phyloP scores from a whole-genome alignment of 1,284 basidiomycete genomes.

The Testicularia cyperi region DNA sequence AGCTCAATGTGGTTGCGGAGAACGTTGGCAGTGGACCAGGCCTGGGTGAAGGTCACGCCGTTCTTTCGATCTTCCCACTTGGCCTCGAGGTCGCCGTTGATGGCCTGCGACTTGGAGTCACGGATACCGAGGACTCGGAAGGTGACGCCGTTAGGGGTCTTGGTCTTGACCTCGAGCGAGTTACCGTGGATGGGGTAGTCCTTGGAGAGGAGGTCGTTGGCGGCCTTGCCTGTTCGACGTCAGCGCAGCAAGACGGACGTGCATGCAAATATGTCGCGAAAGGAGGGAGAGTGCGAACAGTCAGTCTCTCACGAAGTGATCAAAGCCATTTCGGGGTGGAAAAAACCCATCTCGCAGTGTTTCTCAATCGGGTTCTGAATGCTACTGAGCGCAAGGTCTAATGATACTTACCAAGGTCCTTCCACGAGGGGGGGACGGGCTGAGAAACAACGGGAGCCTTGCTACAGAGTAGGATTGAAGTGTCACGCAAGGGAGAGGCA shows the following conservation, averaged over 20 bases:
- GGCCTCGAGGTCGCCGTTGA: conserved; percentile 60
- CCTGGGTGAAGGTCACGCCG: conserved; percentile 62
- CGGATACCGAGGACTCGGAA: conserved; percentile 61
- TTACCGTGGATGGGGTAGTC: conserved; percentile 85
- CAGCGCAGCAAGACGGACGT: no score
- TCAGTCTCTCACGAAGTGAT: neutral
- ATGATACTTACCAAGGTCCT: conserved; percentile 63
- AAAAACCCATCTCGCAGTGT: no score
- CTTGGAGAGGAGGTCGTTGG: conserved; percentile 88
- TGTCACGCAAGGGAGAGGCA: neutral
- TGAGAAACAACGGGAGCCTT: conserved; percentile 39
- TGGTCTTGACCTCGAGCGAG: conserved; percentile 76
- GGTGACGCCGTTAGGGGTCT: conserved; percentile 70
- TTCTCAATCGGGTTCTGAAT: no score
- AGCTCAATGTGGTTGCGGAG: conserved; percentile 85
- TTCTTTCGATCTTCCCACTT: conserved; percentile 59
- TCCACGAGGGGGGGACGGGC: conserved; percentile 59
- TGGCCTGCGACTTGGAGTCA: conserved; percentile 57
- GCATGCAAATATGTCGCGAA: neutral
- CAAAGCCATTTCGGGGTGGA: no score
- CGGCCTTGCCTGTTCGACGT: conserved; percentile 66
- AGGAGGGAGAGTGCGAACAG: neutral
- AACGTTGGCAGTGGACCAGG: conserved; percentile 87
- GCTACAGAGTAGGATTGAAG: neutral
- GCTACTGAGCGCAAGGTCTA: conserved; percentile 65